Evolutionary conservation across 2,329 filamentous ascomycete species (phyloP), one percentile per base, ranked within the genome.

Genomic region (Pseudovirgaria hyperparasitica): DNA sequence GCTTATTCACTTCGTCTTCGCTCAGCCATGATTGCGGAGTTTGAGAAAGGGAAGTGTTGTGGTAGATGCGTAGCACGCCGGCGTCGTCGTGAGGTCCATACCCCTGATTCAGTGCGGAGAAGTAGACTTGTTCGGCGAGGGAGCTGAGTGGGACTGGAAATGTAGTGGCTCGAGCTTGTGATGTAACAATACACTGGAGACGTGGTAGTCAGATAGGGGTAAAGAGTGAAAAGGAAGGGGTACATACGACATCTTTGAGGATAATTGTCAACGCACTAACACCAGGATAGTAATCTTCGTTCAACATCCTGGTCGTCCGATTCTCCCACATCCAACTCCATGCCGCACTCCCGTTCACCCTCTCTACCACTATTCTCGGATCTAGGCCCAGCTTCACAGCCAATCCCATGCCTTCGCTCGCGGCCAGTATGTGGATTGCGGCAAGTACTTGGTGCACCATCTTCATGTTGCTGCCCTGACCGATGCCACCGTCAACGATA

Each of bases 101-200:
- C 7, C 74, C 76, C 21, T 67, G 64, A 14, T 66, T 58, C 6
- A 78, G 48, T 9, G 64, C 71, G 16, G 67, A 52, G 29, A 76
- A 64, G 43, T 77, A 79, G 16, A 68, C 61, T 46, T 78, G 72
- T 50, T 81, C 76, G 8, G 75, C 73, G 0, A 64, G 60, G 19
- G 63, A 65, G 29, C 67, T 69, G 43, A 82, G 65, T 0, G 71
- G 71, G 1, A 65, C 65, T 0, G 72, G 64, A 45, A 76, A 79
- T 16, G 59, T 57, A 28, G 58, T 52, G 22, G 67, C 56, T 12
- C 72, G 59, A 1, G 73, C 72, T 31, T 72, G 72, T 15, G 70
- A 66, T 2, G 75, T 80, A 45, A 81, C 77, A 50, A 81, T 81
- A 26, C 67, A 63, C 43, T 66, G 22, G 15, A 11, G 30, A 12